Conservation (phyloP, 345 rosid genomes). For the Ailanthus altissimus region DNA sequence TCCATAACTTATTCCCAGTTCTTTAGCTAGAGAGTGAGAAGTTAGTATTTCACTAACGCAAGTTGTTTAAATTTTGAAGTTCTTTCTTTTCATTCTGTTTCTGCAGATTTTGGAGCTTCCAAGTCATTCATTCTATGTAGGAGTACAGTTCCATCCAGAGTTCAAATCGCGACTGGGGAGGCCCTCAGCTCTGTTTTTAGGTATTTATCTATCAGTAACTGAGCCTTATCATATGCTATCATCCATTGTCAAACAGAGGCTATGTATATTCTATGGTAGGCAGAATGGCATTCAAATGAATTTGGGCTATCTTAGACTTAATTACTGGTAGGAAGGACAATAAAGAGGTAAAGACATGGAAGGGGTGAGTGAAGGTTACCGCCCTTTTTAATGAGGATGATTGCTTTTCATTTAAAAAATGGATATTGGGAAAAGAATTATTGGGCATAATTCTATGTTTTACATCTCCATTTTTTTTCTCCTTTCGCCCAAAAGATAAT, state of each 20-base stretch:
- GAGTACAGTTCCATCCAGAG: constrained; percentile 96
- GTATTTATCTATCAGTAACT: constrained; percentile 35
- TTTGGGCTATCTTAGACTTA: background rate
- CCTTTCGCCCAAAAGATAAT: background rate
- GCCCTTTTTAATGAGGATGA: background rate
- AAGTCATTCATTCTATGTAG: constrained; percentile 74
- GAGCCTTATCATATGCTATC: background rate
- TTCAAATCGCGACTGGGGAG: constrained; percentile 88
- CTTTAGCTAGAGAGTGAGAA: background rate
- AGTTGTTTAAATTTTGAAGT: constrained; percentile 4
- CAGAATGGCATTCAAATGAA: background rate
- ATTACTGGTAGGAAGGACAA: background rate
- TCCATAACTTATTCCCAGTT: background rate
- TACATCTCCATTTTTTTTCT: background rate
- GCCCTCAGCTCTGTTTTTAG: constrained; percentile 89
- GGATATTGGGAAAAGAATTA: background rate
- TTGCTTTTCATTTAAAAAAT: background rate
- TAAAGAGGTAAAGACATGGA: background rate
- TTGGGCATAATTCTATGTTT: background rate
- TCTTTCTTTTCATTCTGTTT: constrained; percentile 8
- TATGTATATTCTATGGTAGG: no score
- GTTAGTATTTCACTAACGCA: background rate
- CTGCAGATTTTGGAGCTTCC: constrained; percentile 70
- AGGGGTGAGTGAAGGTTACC: background rate
- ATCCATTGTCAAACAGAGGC: background rate